Evolutionary conservation across 768 basidiomycete species (phyloP), one percentile per base, ranked within the genome.

Genomic region (Vararia minispora): DNA sequence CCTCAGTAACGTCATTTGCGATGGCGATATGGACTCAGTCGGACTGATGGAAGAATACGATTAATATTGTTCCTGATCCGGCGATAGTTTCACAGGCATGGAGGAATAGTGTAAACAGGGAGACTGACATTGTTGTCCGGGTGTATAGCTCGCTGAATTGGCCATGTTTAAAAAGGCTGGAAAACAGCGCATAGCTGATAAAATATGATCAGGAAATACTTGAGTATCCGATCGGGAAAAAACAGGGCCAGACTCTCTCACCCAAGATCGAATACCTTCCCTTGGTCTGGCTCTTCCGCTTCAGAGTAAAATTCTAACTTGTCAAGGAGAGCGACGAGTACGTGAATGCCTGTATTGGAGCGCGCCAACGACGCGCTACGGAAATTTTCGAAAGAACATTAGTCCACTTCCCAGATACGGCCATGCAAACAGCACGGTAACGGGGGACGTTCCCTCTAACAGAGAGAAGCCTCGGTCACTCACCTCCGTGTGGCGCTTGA

Each of bases 1-100:
- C 58, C 91, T 92, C 41, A 95, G 72, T 9, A 94, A 61, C n/a
- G 74, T 83, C 4, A 79, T 87, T 56, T 94, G 91, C 47, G 83
- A 79, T 0, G 89, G 86, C 5, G 85, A 76, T 28, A 91, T 71
- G 10, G 77, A 66, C 59, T 90, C 88, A 32, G 71, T 74, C 17
- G 60, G 44, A 41, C 86, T 86, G 54, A 35, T 18, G 9, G 11
- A 5, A 35, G n/a, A 4, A 22, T 22, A 16, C 37, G n/a, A n/a
- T n/a, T n/a, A n/a, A n/a, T n/a, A n/a, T n/a, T n/a, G n/a, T n/a
- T n/a, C n/a, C n/a, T n/a, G 28, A 31, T 11, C 25, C 5, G 28
- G 31, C 4, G 35, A 17, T 12, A 23, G 33, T 28, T 35, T 28
- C 7, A 37, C 21, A 13, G 6, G 21, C 24, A 29, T 33, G 37